phyloP scores from a whole-genome alignment of 108 stramenopile genomes.

The Cylindrotheca closterium region DNA sequence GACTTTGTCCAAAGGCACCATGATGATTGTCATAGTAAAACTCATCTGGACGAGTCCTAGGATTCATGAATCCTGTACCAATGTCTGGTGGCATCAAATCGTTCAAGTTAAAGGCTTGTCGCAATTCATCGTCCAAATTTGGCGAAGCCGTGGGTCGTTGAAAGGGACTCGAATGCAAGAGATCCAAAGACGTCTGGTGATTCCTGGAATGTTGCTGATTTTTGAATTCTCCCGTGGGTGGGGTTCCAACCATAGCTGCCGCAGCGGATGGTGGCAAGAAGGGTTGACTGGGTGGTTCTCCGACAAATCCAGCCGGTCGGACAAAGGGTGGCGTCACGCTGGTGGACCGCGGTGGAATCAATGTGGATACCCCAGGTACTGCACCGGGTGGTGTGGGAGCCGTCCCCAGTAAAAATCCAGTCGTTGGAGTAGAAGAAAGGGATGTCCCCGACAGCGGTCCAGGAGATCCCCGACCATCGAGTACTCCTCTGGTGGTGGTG shows the following conservation, averaged over 20 bases:
- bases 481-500: no score
- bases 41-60: background rate
- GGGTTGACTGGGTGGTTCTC: conserved; percentile 22
- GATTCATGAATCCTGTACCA: background rate
- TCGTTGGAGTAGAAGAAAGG: conserved; percentile 27
- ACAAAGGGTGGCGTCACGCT: conserved; percentile 50
- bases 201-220: background rate
- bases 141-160: conserved; percentile 12
- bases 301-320: conserved; percentile 41
- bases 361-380: background rate
- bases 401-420: conserved; percentile 24
- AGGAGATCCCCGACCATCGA: background rate
- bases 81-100: background rate
- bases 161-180: conserved; percentile 57
- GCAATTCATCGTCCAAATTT: background rate
- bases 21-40: conserved; percentile 17
- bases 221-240: background rate
- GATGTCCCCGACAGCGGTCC: background rate
- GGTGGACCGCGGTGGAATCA: conserved; percentile 33
- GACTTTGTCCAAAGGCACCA: background rate
- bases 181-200: conserved; percentile 47
- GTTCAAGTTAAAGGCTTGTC: background rate
- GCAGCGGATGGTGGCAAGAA: conserved; percentile 1
- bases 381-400: conserved; percentile 12
- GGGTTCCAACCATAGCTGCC: background rate